These are phyloP conservation scores for Chaetothyriales sp. DNA, from an alignment of 2,329 filamentous ascomycete genomes.

Conservation along the genomic window DNA sequence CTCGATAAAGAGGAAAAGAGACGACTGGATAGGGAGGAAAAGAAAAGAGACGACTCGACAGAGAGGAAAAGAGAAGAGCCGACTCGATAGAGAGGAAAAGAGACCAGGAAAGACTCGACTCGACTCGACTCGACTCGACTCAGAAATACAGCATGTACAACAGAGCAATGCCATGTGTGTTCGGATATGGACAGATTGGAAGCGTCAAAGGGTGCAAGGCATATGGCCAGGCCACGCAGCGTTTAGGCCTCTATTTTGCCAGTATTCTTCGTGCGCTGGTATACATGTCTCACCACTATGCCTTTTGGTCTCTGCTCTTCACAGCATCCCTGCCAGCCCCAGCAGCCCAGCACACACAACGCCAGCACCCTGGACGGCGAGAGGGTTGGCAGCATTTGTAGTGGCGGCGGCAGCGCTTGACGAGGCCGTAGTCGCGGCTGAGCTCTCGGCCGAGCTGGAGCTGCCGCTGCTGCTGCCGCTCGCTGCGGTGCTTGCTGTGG, in stretches of 20 bases:
- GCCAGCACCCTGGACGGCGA: conserved; percentile 3
- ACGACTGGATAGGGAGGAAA: not conserved
- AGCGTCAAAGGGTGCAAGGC: no score
- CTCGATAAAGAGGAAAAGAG: no score
- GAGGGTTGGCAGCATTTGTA: conserved; percentile 1
- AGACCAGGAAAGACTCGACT: no score
- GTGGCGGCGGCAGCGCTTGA: not conserved
- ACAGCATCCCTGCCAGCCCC: conserved; percentile 5
- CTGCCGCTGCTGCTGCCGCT: not conserved
- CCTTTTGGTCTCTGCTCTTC: no score
- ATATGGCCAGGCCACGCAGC: no score
- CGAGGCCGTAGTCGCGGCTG: not conserved
- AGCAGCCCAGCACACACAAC: conserved; percentile 3
- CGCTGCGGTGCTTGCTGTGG: not conserved
- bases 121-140: no score
- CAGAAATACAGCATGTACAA: conserved; percentile 1
- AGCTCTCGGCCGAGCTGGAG: not conserved
- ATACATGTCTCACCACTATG: no score
- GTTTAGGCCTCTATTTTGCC: no score
- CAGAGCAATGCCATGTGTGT: conserved; percentile 1
- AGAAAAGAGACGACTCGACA: not conserved
- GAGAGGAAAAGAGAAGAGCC: not conserved
- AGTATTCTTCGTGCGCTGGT: no score
- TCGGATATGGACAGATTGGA: no score
- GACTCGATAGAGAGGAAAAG: no score